Base-by-base conservation (phyloP, 306 rosid species). In the Delonix regia region DNA sequence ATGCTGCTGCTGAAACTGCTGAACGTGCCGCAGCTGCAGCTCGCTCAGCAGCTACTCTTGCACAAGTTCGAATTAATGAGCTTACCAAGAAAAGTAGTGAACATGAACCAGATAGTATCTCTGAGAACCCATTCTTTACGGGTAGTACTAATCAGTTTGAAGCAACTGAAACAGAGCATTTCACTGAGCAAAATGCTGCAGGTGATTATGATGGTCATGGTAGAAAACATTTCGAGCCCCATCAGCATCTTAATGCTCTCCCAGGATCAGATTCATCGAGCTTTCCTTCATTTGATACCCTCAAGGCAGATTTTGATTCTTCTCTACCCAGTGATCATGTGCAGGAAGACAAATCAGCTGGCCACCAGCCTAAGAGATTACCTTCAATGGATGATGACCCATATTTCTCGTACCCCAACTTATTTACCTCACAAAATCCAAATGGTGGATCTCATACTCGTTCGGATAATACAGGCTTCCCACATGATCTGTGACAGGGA, bases 11-110 rank as follows among this genome's bases (percentile, higher is more conserved):
- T 11, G 98, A 95, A 72, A 75, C 90, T 7, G 99, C 99, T 24
- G 98, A 95, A 80, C 91, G 93, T 48, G 99, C 99, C 12, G 99
- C 99, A 0, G 89, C 97, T 36, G 94, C 99, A 3, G 99, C 99
- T 81, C 96, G 99, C 71, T 71, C 93, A 12, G 98, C 94, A 0
- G 99, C 99, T 79, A 93, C 88, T 76, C 94, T 95, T 78, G 97
- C 99, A 22, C 95, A 93, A 83, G 74, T 83, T 73, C 93, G 96
- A 65, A 95, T 95, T 51, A 83, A 60, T 0, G 96, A 91, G 86
- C 92, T 91, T 24, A 88, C 94, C 76, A 91, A 81, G 90, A 93
- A 85, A 83, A 91, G 62, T 64, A 72, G 41, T 45, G 93, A 88
- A 30, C 78, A 24, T 21, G 77, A 65, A 72, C 76, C 83, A 7